Evolutionary conservation across 495 filamentous ascomycete genomes (phyloP), one percentile per base, ranked within the genome.

Genomic region (Apodospora peruviana): DNA sequence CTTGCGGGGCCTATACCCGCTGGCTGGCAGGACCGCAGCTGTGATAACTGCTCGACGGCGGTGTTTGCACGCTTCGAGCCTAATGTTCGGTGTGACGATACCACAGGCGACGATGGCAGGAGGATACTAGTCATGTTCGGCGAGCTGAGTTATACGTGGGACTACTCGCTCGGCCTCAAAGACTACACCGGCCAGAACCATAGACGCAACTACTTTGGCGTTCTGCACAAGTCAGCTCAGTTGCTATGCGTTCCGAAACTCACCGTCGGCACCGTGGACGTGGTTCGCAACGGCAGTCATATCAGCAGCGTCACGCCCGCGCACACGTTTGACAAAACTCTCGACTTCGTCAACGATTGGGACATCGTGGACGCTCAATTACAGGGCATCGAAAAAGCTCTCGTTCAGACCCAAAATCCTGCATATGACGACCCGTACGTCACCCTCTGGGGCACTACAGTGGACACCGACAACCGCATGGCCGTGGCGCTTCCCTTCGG

Each of bases 201-300:
- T 17, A 17, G 23, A 9, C 43, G 35, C 35, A n/a, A 24, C 10
- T 50, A 27, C 42, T 16, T 16, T 14, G 17, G 41, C 16, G 34
- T 19, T 12, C 9, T 45, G 18, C 41, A 45, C 8, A 24, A 43
- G 3, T 52, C 50, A 7, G 7, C 35, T n/a, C 50, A 52, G 21
- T 14, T 52, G 19, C 37, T 52, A 18, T 52, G 50, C 25, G 9
- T 27, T 25, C 50, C 50, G 4, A 47, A 5, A 3, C 47, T 41
- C 23, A 10, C 24, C 17, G 47, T 52, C 27, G 16, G 14, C 43
- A 19, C 12, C 11, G 36, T 52, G 5, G 43, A 52, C 16, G 50
- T 52, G n/a, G 37, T 47, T 25, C 36, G 39, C 1, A 46, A 52
- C 29, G 38, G 50, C 7, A 34, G 36, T 14, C 17, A 38, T 11